Evolutionary conservation across 2,329 filamentous ascomycete genomes (phyloP), one percentile per base, ranked within the genome.

Genomic region (Cercospora janseana): DNA sequence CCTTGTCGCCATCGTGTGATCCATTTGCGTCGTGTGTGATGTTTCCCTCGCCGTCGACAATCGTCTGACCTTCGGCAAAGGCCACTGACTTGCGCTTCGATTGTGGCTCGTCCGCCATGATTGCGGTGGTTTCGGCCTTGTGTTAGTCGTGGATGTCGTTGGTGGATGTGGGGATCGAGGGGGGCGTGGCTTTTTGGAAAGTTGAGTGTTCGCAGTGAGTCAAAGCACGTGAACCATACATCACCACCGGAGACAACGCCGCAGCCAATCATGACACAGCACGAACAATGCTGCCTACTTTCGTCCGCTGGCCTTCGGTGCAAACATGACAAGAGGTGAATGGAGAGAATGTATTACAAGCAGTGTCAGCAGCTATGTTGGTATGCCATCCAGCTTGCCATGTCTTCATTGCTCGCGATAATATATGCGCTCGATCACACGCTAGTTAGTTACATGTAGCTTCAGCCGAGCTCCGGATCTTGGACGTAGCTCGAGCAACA

Each of bases 21-120:
- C 84, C 80, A 70, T 87, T 82, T 70, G 82, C 79, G 41, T 53
- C 52, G 73, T 87, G 84, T 65, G 82, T 88, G 68, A 96, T 83
- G 69, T 85, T 82, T 65, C 92, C 92, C 79, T 95, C 88, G 72
- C 83, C 82, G 76, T 95, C 88, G 70, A 96, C 91, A 65, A 95
- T 83, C 60, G 87, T 81, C 64, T 88, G 82, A 66, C 88, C 88
- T 72, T 93, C 87, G 69, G 86, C 91, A 72, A 97, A 97, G 59
- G 90, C 85, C 66, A 97, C 92, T 38, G 89, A 94, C 76, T 97
- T 95, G 75, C 91, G 87, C 66, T 86, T 83, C 9, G 32, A 20
- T 72, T 87, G 41, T 90, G 55, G 70, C 65, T 49, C 63, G 61
- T 77, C 76, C 62, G 75, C 75, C 77, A 79, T 79, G 70, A 71